phyloP scores from a whole-genome alignment of 495 filamentous ascomycete species.

The Penicilliopsis zonata region DNA sequence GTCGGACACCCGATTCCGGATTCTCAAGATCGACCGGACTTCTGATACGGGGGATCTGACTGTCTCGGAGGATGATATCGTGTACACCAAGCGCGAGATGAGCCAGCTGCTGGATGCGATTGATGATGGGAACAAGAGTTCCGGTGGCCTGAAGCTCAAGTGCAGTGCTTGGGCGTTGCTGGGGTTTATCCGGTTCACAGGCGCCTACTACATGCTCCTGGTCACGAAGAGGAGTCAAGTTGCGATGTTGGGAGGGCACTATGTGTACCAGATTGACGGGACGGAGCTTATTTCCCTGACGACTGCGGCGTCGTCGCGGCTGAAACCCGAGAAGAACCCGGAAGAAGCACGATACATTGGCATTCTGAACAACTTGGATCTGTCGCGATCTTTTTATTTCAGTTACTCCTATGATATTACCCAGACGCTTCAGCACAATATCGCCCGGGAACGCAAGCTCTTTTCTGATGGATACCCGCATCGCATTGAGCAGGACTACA shows the following conservation, averaged over 20 bases:
- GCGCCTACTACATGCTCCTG: conserved; percentile 92
- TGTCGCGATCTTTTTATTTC: conserved; percentile 90
- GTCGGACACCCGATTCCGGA: conserved; percentile 74
- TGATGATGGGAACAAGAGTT: conserved; percentile 86
- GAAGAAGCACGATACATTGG: conserved; percentile 83
- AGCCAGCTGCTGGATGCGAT: conserved; percentile 85
- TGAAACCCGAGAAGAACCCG: conserved; percentile 67
- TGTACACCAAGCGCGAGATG: conserved; percentile 89
- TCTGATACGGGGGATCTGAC: conserved; percentile 68
- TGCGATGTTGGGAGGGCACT: conserved; percentile 91
- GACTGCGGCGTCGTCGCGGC: conserved; percentile 43
- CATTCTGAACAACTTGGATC: conserved; percentile 82
- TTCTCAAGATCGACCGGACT: conserved; percentile 89
- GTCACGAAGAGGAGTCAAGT: conserved; percentile 94
- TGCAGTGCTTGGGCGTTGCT: conserved; percentile 89
- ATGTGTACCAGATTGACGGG: conserved; percentile 89
- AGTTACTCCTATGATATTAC: conserved; percentile 98
- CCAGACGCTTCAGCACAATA: conserved; percentile 83
- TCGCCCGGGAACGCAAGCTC: conserved; percentile 64
- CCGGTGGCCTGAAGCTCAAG: conserved; percentile 81
- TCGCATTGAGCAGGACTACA: conserved; percentile 53
- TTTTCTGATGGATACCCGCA: conserved; percentile 49
- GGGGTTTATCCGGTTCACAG: conserved; percentile 92
- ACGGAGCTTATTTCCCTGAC: conserved; percentile 87
- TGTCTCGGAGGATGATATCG: conserved; percentile 85